Evolutionary conservation across 2,329 filamentous ascomycete species (phyloP), one percentile per base, ranked within the genome.

Genomic region (Stenocarpella maydis): DNA sequence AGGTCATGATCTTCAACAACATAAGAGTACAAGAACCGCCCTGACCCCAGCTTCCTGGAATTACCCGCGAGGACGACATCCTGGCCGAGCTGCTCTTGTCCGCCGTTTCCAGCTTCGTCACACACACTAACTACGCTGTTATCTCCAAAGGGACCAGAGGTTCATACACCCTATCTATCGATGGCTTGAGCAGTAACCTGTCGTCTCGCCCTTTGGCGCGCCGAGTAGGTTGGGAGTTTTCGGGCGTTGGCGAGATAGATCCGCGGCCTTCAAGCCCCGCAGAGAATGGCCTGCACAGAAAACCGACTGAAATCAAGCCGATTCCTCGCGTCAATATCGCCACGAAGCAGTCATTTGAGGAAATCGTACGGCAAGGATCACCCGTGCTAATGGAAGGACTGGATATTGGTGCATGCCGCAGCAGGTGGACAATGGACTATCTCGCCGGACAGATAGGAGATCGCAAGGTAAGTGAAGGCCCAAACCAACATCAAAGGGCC

Each of bases 361-460:
- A 82, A 2, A 78, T 95, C 2, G 74, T 95, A 3, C 80, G 82
- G 14, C 79, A 82, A 8, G 87, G 86, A 2, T 85, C 85, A 66
- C 93, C 91, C 0, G 84, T 86, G 64, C 83, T 97, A 53, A 82
- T 97, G 26, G 85, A 91, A 74, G 85, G 84, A 0, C 81, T 91
- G 14, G 78, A 91, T 63, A 80, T 97, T 43, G 94, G 94, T 1
- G 76, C 82, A 9, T 97, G 94, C 78, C 83, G 86, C 0, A 76
- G 84, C 17, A 82, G 82, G 37, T 97, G 94, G 94, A 90, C 86
- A 2, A 81, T 88, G 14, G 83, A 88, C 4, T 93, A 94, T 77
- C 84, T 97, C 47, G 84, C 86, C 54, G 81, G 86, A 14, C 85
- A 84, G 12, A 82, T 94, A 61, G 91, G 91, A 4, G 71, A 90